Evolutionary conservation across 805 yeast species (phyloP), one percentile per base, ranked within the genome.

Genomic region (Isabelozyma gotoi): DNA sequence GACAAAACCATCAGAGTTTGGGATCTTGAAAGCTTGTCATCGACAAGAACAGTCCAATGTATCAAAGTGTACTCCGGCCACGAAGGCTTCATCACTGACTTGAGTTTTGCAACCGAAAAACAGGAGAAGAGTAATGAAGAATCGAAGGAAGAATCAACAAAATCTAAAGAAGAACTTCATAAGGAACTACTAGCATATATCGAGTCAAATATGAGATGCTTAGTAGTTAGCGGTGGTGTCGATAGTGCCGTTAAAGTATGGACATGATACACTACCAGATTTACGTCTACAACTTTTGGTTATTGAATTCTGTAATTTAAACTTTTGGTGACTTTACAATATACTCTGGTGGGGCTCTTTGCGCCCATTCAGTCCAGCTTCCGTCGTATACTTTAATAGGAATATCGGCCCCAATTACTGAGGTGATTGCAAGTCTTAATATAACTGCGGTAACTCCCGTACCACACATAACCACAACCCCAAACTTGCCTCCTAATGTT

Each of bases 371-470:
- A 6, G 78, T 73, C 96, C 96, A 87, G 35, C 88, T 81, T 8
- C 96, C 99, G 56, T 94, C 99, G 54, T 71, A 70, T 1, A 71
- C 74, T 38, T 69, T 58, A 15, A 72, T 49, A 5, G 74, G 67
- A 14, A 67, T 62, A 10, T 67, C 54, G n/a, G 63, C 54, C 8
- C 68, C 64, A 31, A 65, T 59, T 12, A 74, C 56, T 4, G 64
- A 57, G 39, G 75, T 67, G 36, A 71, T 58, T 1, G 96, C 98
- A 7, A 85, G 70, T 63, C 87, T 85, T 37, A 92, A 75, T 33
- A 94, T 82, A 49, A 92, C 88, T 0, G 97, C 98, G 8, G 97
- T 84, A 39, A 94, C 97, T 37, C 98, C 99, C 0, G 97, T 85
- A 20, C 98, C 99, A 61, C 99, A 94, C 88, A 88, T 81, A 33